Evolutionary conservation across 345 rosid genomes (phyloP).

Genomic region (Dovyalis caffra): DNA sequence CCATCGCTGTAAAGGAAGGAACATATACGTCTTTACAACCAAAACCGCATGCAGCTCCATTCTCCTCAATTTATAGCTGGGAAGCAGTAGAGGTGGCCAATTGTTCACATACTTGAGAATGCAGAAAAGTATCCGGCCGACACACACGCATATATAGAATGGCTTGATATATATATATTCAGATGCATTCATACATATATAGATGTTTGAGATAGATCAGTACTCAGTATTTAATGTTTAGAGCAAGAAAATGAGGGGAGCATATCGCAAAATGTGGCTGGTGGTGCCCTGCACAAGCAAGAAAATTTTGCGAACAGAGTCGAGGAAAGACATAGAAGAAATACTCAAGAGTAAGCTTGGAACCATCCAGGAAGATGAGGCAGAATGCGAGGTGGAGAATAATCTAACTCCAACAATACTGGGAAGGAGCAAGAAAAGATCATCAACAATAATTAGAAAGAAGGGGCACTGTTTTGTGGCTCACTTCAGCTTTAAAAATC

Average conservation of each 20-base stretch:
- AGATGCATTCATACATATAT: background rate
- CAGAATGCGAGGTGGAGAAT: constrained; percentile 10
- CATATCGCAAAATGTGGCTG: constrained; percentile 30
- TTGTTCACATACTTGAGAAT: too few species aligned
- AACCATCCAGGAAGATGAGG: constrained; percentile 27
- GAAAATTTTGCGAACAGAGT: constrained; percentile 25
- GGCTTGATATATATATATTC: background rate
- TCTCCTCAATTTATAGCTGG: too few species aligned
- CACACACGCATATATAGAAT: background rate
- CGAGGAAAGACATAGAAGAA: constrained; percentile 34
- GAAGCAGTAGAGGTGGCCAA: too few species aligned
- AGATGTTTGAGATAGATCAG: background rate
- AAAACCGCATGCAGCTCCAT: too few species aligned
- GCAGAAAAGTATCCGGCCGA: too few species aligned
- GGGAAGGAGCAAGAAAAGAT: constrained; percentile 1
- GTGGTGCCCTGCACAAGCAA: constrained; percentile 33
- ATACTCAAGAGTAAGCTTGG: constrained; percentile 36
- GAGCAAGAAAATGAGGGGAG: constrained; percentile 20
- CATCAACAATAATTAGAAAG: constrained; percentile 18
- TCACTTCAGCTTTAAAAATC: constrained; percentile 32
- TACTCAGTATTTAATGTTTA: too few species aligned
- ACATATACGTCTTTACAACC: too few species aligned
- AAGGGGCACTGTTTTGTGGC: constrained; percentile 19
- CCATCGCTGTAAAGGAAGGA: too few species aligned
- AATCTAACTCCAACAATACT: constrained; percentile 7